phyloP scores from a whole-genome alignment of 192 early-diverging fungal genomes.

The Borealophlyctis nickersoniae region DNA sequence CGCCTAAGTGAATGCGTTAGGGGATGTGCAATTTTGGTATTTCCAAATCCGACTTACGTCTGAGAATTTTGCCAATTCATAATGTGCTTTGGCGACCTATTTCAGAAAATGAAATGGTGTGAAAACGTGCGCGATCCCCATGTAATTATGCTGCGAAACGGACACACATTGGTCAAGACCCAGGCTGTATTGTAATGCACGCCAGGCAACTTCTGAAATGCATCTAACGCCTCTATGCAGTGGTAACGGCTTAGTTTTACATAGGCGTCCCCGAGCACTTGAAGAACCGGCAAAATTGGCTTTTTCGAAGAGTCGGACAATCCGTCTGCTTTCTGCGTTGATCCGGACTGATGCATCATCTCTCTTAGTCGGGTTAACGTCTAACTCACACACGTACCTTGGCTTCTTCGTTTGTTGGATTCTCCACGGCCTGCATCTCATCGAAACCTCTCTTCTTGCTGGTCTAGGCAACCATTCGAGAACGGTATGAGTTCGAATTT shows the following conservation, averaged over 20 bases:
- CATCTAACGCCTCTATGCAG: slow-evolving; percentile 18
- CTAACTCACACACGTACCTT: not conserved
- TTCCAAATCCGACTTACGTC: slow-evolving; percentile 35
- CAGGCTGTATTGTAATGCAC: slow-evolving; percentile 23
- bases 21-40: not conserved
- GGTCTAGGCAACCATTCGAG: no score
- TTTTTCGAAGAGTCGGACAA: not conserved
- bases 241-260: slow-evolving; percentile 14
- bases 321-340: not conserved
- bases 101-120: slow-evolving; percentile 9
- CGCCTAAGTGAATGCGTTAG: slow-evolving; percentile 3
- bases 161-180: slow-evolving; percentile 13
- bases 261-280: slow-evolving; percentile 22
- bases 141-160: slow-evolving; percentile 1
- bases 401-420: no score
- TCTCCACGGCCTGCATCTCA: no score
- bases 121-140: not conserved
- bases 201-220: slow-evolving; percentile 8
- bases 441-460: no score
- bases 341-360: not conserved
- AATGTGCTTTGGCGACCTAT: slow-evolving; percentile 51
- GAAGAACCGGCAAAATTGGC: not conserved
- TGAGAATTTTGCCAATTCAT: slow-evolving; percentile 49
- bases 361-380: not conserved
- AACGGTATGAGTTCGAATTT: no score